Conservation (phyloP, 2,329 filamentous ascomycete genomes). For the Aspergillus niger region DNA sequence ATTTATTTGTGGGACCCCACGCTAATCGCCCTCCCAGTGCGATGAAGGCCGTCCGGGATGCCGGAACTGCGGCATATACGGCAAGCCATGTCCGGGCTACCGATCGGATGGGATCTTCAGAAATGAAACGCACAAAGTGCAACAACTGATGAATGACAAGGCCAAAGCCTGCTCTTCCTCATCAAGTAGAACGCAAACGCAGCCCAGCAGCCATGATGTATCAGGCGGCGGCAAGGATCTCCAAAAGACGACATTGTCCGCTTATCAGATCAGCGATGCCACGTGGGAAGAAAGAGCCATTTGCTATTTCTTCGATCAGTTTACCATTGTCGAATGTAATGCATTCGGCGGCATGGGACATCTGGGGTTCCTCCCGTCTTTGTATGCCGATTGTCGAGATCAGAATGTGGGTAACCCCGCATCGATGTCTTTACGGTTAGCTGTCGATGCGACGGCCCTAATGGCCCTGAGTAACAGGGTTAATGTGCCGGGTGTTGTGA, state of each 20-base stretch:
- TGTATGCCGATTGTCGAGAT: constrained; percentile 36
- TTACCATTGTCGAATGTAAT: constrained; percentile 30
- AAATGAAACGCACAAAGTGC: constrained; percentile 36
- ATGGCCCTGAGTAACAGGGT: constrained; percentile 36
- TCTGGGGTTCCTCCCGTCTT: constrained; percentile 38
- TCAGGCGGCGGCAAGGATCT: constrained; percentile 2
- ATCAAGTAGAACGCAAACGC: not conserved
- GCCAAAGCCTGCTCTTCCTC: constrained; percentile 2
- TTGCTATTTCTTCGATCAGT: constrained; percentile 47
- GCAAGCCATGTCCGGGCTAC: constrained; percentile 41
- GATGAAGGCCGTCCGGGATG: constrained; percentile 41
- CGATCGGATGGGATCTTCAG: constrained; percentile 38
- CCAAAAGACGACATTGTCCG: constrained; percentile 15
- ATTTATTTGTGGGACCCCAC: not conserved
- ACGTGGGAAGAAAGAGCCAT: constrained; percentile 41
- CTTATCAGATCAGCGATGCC: constrained; percentile 30
- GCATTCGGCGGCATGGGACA: constrained; percentile 32
- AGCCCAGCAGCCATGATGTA: not conserved
- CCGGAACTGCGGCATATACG: constrained; percentile 40
- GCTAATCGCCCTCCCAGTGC: constrained; percentile 30
- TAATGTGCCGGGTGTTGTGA: constrained; percentile 27
- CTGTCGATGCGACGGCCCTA: constrained; percentile 39
- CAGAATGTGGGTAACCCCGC: constrained; percentile 19
- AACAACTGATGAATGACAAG: constrained; percentile 29
- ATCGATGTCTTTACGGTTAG: constrained; percentile 34